These are phyloP conservation scores for Ophiostoma montium DNA, from an alignment of 2,329 filamentous ascomycete genomes.

Conservation along the genomic window DNA sequence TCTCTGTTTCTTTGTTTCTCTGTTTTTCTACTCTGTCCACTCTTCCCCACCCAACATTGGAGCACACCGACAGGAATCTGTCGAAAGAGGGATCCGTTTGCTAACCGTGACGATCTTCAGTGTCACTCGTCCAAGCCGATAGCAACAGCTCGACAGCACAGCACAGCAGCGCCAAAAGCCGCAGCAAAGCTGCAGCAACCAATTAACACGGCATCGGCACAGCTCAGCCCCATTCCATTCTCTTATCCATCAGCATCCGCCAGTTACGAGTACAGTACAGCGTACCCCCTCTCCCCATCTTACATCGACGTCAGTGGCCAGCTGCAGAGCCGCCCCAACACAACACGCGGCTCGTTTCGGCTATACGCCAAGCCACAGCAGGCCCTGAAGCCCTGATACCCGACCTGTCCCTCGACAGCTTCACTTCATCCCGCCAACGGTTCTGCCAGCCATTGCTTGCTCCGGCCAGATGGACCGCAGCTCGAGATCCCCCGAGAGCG, in stretches of 20 bases:
- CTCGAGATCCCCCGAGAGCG: slow-evolving; percentile 27
- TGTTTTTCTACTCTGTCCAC: background rate
- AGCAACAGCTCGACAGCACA: background rate
- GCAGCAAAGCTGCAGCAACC: background rate
- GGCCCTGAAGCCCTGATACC: background rate
- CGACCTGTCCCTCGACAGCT: background rate
- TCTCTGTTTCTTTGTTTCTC: background rate
- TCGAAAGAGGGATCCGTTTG: background rate
- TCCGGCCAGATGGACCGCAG: slow-evolving; percentile 39
- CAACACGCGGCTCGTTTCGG: background rate
- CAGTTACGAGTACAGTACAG: background rate
- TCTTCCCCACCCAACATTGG: background rate
- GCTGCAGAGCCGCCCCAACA: slow-evolving; percentile 1
- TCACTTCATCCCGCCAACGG: background rate
- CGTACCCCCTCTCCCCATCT: background rate
- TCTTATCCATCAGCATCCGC: background rate
- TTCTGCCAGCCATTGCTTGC: background rate
- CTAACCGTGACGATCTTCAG: background rate
- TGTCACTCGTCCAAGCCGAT: background rate
- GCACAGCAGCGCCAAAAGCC: background rate
- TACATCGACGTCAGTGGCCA: background rate
- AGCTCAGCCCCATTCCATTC: background rate
- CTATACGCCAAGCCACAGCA: background rate
- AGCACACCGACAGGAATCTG: background rate
- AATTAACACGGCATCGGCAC: background rate